Percentiles rank a stretch among this genome's conserved stretches.
Conservation (phyloP, 129 eudicot species). For the Sambucus nigra region DNA sequence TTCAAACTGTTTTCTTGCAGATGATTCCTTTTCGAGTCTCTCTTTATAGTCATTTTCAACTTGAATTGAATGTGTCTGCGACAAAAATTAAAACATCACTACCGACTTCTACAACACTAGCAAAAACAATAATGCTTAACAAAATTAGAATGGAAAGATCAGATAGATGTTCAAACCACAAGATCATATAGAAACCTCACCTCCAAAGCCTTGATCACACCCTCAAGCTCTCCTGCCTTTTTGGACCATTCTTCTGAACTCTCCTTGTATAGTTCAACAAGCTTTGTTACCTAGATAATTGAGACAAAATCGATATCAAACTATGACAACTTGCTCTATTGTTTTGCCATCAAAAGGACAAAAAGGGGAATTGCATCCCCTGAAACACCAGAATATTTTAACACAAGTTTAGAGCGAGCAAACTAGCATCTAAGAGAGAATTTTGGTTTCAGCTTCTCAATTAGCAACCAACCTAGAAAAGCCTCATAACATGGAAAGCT, state of each 20-base stretch:
- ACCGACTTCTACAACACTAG: background rate
- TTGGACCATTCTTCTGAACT: constrained; percentile 93
- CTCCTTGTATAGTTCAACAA: constrained; percentile 81
- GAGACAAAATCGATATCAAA: background rate
- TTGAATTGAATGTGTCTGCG: constrained; percentile 64
- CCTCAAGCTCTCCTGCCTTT: constrained; percentile 97
- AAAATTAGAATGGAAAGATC: too few species aligned
- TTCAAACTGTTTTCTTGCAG: constrained; percentile 45
- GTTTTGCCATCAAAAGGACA: too few species aligned
- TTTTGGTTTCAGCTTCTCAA: too few species aligned
- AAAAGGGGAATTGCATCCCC: too few species aligned
- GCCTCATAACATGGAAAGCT: too few species aligned
- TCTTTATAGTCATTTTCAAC: constrained; percentile 79
- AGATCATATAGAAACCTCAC: constrained; percentile 13
- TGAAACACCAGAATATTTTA: too few species aligned
- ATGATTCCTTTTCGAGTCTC: constrained; percentile 56
- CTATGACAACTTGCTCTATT: too few species aligned
- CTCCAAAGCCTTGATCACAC: constrained; percentile 89
- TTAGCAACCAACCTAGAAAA: too few species aligned
- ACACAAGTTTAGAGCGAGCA: too few species aligned
- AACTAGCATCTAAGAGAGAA: too few species aligned
- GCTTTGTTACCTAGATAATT: constrained; percentile 47
- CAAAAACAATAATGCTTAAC: background rate
- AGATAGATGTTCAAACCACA: constrained; percentile 1
- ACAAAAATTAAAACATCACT: background rate